Base-by-base conservation (phyloP, 2,329 filamentous ascomycete species). In the Dryadomyces quercivorus region DNA sequence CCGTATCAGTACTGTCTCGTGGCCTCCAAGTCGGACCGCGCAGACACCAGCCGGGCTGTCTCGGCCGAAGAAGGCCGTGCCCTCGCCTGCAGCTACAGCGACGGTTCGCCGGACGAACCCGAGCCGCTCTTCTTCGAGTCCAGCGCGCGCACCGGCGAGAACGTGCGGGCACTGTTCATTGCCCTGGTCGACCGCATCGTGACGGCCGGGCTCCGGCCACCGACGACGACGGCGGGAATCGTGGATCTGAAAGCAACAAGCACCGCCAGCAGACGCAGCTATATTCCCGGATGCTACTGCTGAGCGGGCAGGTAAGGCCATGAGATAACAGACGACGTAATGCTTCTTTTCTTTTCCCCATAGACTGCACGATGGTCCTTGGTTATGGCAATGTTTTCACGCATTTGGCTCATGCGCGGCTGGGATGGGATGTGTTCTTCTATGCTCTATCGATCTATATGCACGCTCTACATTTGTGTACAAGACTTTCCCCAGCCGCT, bases 121-220 rank as follows among this genome's bases (percentile, higher is more conserved):
- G 38, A 40, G 10, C 71, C 70, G 3, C 64, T 66, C 7, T 80
- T 78, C 63, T 77, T 75, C 59, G 77, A 80, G 65, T 73, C 73
- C 46, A 79, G 76, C 62, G 69, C 74, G 47, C 76, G 76, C 67
- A 77, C 75, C 22, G 67, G 73, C 50, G 73, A 77, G 61, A 74
- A 77, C 61, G 71, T 78, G 21, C 66, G 71, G 57, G 67, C 66
- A 61, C 72, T 75, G 18, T 80, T 80, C 62, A 65, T 76, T 49
- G 75, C 77, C 52, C 68, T 77, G 48, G 73, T 80, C 31, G 72
- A 76, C 59, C 65, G 65, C 56, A 74, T 80, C 57, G 70, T 78
- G 26, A 31, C 52, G 38, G 55, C 57, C 5, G 56, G 55, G 1
- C 10, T 40, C 10, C 36, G 36, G 10, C 10, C 36, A 16, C 36